phyloP scores from a whole-genome alignment of 2,329 filamentous ascomycete species.

The Biscogniauxia mediterranea region DNA sequence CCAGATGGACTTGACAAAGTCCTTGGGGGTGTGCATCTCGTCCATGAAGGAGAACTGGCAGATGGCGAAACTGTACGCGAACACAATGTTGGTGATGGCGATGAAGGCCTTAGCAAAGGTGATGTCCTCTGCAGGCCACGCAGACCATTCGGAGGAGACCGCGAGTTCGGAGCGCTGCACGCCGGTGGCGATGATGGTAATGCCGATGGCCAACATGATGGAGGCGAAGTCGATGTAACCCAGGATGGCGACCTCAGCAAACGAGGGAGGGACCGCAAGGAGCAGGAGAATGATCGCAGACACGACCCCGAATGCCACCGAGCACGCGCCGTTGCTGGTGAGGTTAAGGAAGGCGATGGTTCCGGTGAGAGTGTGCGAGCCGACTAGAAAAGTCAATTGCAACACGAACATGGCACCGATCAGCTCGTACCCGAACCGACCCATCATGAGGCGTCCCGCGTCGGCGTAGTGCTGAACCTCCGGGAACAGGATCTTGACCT shows the following conservation, averaged over 20 bases:
- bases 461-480: slow-evolving; percentile 46
- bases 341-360: slow-evolving; percentile 60
- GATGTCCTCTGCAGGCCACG: slow-evolving; percentile 34
- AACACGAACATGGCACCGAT: slow-evolving; percentile 52
- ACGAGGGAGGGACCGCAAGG: slow-evolving; percentile 55
- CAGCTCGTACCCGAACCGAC: slow-evolving; percentile 52
- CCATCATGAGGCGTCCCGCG: slow-evolving; percentile 54
- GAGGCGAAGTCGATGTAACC: slow-evolving; percentile 59
- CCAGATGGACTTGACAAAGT: slow-evolving; percentile 42
- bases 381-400: slow-evolving; percentile 63
- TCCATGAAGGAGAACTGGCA: slow-evolving; percentile 39
- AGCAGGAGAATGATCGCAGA: slow-evolving; percentile 54
- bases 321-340: slow-evolving; percentile 54
- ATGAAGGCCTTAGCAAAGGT: slow-evolving; percentile 49
- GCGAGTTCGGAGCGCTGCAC: slow-evolving; percentile 31
- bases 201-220: slow-evolving; percentile 55
- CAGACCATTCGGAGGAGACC: slow-evolving; percentile 30
- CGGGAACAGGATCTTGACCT: slow-evolving; percentile 37
- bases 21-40: slow-evolving; percentile 40
- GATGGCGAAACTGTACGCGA: slow-evolving; percentile 53
- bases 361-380: slow-evolving; percentile 61
- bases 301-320: slow-evolving; percentile 56
- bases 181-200: slow-evolving; percentile 59
- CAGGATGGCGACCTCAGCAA: slow-evolving; percentile 56
- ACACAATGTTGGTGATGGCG: slow-evolving; percentile 59